phyloP scores from a whole-genome alignment of 768 basidiomycete genomes.

The Multifurca ochricompacta region DNA sequence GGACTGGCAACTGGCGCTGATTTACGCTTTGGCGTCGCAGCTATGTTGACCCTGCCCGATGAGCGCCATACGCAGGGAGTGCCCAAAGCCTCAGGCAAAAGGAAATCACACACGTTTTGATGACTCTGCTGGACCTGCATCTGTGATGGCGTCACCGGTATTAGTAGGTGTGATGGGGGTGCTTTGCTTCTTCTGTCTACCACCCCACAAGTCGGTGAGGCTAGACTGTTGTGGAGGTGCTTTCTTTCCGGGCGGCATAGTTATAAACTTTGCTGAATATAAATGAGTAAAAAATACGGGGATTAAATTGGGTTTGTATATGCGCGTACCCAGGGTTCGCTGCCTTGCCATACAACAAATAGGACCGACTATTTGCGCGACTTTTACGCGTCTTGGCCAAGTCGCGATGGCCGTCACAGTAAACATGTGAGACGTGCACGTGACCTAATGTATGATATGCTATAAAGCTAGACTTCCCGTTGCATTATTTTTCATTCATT shows the following conservation, averaged over 20 bases:
- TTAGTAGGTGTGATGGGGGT: constrained; percentile 20
- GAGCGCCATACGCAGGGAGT: background rate
- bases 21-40: constrained; percentile 12
- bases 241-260: constrained; percentile 63
- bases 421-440: constrained; percentile 9
- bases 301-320: background rate
- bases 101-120: constrained; percentile 4
- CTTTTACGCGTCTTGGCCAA: constrained; percentile 9
- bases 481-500: no score
- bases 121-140: background rate
- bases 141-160: background rate
- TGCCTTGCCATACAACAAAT: constrained; percentile 52
- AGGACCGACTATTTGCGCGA: background rate
- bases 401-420: constrained; percentile 11
- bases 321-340: constrained; percentile 53
- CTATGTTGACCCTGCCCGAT: background rate
- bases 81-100: background rate
- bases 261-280: constrained; percentile 60
- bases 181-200: constrained; percentile 33
- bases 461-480: no score
- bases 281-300: background rate
- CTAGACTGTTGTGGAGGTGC: constrained; percentile 72
- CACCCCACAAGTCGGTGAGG: constrained; percentile 67
- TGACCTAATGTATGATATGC: no score
- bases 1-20: background rate